phyloP scores from a whole-genome alignment of 2,329 filamentous ascomycete species.

The Pseudogymnoascus sp. region DNA sequence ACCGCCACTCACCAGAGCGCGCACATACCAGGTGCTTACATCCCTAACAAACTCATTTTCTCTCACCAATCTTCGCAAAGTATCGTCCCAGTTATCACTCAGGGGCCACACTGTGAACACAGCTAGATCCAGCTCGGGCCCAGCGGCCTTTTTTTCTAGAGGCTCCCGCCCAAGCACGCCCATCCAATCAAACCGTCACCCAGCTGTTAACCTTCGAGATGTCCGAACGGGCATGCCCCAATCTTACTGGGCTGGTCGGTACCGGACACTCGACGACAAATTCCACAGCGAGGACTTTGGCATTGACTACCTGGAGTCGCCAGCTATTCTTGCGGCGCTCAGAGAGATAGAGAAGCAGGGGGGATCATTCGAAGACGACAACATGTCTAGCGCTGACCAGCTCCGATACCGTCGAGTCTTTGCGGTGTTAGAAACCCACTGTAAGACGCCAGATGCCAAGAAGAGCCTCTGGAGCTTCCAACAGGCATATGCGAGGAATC shows the following conservation, averaged over 20 bases:
- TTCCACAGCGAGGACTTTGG: constrained; percentile 38
- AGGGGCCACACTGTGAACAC: not conserved
- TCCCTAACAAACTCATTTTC: not conserved
- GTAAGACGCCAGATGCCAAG: constrained; percentile 41
- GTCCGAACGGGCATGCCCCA: constrained; percentile 40
- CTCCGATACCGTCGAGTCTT: constrained; percentile 39
- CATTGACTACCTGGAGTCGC: not conserved
- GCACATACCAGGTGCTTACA: not conserved
- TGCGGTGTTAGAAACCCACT: constrained; percentile 39
- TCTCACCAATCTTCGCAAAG: constrained; percentile 15
- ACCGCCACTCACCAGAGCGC: not conserved
- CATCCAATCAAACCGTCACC: constrained; percentile 7
- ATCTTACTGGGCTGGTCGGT: constrained; percentile 57
- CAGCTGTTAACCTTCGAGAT: constrained; percentile 20
- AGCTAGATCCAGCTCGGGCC: constrained; percentile 10
- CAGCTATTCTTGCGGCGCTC: constrained; percentile 10
- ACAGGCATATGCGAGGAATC: constrained; percentile 39
- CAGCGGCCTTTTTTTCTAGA: not conserved
- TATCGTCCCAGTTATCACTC: constrained; percentile 7
- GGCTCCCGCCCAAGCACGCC: constrained; percentile 12
- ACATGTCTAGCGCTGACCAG: constrained; percentile 33
- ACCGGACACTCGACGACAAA: constrained; percentile 50
- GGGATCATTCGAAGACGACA: not conserved
- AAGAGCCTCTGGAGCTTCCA: constrained; percentile 44
- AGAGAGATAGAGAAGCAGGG: not conserved